phyloP scores from a whole-genome alignment of 2,329 filamentous ascomycete species.

The Trichoderma koningiopsis region DNA sequence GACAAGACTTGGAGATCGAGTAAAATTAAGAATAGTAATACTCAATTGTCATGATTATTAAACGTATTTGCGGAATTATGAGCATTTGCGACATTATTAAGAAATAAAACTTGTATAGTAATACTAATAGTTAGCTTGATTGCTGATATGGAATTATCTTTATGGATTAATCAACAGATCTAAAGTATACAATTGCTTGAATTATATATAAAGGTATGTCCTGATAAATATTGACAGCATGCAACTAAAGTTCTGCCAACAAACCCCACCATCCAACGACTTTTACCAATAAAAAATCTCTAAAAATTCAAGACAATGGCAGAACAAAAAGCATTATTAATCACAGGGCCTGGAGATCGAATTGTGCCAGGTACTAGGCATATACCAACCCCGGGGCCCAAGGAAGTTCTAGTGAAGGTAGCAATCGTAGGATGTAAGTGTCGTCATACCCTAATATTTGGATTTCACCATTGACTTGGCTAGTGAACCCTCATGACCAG shows the following conservation, averaged over 20 bases:
- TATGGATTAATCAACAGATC: not conserved
- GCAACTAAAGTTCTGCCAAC: not conserved
- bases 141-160: not conserved
- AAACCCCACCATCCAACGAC: not conserved
- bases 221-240: not conserved
- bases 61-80: not conserved
- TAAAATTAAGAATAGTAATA: not conserved
- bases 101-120: not conserved
- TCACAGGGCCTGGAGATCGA: not conserved
- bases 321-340: not conserved
- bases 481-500: not conserved
- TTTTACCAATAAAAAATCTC: not conserved
- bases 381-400: not conserved
- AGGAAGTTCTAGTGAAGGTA: conserved; percentile 4
- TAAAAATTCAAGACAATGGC: not conserved
- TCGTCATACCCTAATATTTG: not conserved
- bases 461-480: not conserved
- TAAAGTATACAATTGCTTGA: not conserved
- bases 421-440: not conserved
- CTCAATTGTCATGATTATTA: conserved; percentile 1
- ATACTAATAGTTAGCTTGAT: not conserved
- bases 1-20: not conserved
- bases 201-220: not conserved
- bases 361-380: not conserved
- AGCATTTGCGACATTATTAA: not conserved